A percentile compares a stretch with the other conserved stretches of the same genome.
phyloP scores from a whole-genome alignment of 2,329 filamentous ascomycete species.

The Didymella keratinophila region DNA sequence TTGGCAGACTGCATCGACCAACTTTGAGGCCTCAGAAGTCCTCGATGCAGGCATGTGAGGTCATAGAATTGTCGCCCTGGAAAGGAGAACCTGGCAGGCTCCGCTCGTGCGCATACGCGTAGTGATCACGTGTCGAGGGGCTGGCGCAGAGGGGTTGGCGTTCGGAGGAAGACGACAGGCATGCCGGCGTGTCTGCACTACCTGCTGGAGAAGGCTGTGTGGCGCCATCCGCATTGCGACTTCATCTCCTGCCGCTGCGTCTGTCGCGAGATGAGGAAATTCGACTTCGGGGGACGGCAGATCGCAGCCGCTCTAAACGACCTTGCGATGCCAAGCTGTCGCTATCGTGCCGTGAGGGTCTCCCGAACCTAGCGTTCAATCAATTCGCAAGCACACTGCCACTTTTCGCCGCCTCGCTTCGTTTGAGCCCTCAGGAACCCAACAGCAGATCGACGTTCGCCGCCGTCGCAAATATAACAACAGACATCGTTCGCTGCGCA shows the following conservation, averaged over 20 bases:
- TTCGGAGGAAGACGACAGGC: slow-evolving; percentile 9
- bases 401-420: slow-evolving; percentile 29
- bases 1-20: slow-evolving; percentile 21
- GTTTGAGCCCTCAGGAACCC: slow-evolving; percentile 12
- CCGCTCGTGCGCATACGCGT: slow-evolving; percentile 7
- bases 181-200: slow-evolving; percentile 10
- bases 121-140: slow-evolving; percentile 14
- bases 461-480: slow-evolving; percentile 19
- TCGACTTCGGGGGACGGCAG: slow-evolving; percentile 38
- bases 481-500: slow-evolving; percentile 14
- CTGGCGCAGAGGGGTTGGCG: slow-evolving; percentile 1
- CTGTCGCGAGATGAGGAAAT: slow-evolving; percentile 38
- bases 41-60: slow-evolving; percentile 19
- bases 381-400: slow-evolving; percentile 19
- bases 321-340: slow-evolving; percentile 34
- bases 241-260: slow-evolving; percentile 32
- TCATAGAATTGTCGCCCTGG: slow-evolving; percentile 11
- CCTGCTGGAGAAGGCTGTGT: slow-evolving; percentile 1
- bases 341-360: slow-evolving; percentile 29
- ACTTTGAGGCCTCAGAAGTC: slow-evolving; percentile 15
- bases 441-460: slow-evolving; percentile 10
- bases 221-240: slow-evolving; percentile 25
- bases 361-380: slow-evolving; percentile 27
- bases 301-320: slow-evolving; percentile 32
- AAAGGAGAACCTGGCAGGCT: slow-evolving; percentile 22